These are phyloP conservation scores for Fusarium buharicum DNA, from an alignment of 2,329 filamentous ascomycete species.

Conservation along the genomic window DNA sequence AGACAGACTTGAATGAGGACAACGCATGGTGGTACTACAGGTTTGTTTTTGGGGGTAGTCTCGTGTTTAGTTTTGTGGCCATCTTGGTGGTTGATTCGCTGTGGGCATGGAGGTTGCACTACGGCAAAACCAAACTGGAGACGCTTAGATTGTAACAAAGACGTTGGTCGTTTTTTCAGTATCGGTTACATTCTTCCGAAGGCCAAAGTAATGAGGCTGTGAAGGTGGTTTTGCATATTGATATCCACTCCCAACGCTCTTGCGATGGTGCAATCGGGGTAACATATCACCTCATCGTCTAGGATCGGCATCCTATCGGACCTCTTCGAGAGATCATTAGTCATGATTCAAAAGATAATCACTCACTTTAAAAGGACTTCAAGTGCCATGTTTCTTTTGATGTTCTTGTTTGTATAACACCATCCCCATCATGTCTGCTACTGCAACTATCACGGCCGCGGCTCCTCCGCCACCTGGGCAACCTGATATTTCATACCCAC, in stretches of 20 bases:
- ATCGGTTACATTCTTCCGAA: too few species aligned
- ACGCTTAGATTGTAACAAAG: too few species aligned
- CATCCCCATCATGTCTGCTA: constrained; percentile 9
- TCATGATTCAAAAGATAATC: too few species aligned
- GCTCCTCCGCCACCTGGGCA: constrained; percentile 26
- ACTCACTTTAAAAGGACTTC: too few species aligned
- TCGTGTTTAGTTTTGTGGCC: constrained; percentile 73
- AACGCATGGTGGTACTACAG: constrained; percentile 75
- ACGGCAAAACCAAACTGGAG: constrained; percentile 56
- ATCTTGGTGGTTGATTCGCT: constrained; percentile 61
- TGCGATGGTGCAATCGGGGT: constrained; percentile 21
- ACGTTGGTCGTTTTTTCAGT: too few species aligned
- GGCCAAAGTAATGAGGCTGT: too few species aligned
- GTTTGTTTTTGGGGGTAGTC: constrained; percentile 73
- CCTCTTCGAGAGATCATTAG: too few species aligned
- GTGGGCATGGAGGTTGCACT: constrained; percentile 63
- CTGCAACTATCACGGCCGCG: neutral
- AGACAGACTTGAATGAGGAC: constrained; percentile 56
- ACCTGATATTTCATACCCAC: constrained; percentile 29
- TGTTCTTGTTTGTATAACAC: too few species aligned
- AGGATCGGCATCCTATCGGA: neutral
- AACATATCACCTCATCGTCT: constrained; percentile 20
- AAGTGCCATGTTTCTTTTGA: too few species aligned
- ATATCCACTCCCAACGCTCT: too few species aligned
- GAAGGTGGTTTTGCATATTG: too few species aligned